phyloP scores from a whole-genome alignment of 805 yeast genomes.

The Monosporozyma aquatica region DNA sequence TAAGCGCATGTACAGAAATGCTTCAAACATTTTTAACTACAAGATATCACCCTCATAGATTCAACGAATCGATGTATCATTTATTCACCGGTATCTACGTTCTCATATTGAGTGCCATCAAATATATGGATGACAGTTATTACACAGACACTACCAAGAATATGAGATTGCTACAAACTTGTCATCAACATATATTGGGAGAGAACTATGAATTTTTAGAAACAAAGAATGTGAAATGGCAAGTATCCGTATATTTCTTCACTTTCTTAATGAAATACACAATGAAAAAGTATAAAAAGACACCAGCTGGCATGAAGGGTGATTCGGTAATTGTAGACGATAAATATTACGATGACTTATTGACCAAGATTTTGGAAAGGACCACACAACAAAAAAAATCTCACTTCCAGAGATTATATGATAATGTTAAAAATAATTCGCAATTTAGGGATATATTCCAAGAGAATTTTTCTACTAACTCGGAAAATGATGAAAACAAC shows the following conservation, averaged over 20 bases:
- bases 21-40: constrained; percentile 14
- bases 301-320: not conserved
- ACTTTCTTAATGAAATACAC: constrained; percentile 17
- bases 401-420: constrained; percentile 6
- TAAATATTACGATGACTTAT: constrained; percentile 9
- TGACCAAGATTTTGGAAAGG: constrained; percentile 8
- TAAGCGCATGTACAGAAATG: constrained; percentile 12
- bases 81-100: constrained; percentile 19
- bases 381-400: constrained; percentile 14
- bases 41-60: constrained; percentile 17
- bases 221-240: constrained; percentile 22
- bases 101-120: constrained; percentile 15
- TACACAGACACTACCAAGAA: constrained; percentile 7
- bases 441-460: not conserved
- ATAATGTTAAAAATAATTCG: constrained; percentile 1
- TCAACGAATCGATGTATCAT: constrained; percentile 17
- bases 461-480: not conserved
- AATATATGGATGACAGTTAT: constrained; percentile 12
- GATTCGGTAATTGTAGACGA: too few relatives aligned
- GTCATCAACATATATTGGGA: constrained; percentile 15
- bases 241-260: constrained; percentile 17
- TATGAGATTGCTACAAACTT: constrained; percentile 10
- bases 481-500: not conserved
- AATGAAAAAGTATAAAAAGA: constrained; percentile 1
- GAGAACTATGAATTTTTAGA: constrained; percentile 11